These are phyloP conservation scores for Aspergillus fumigatus DNA, from an alignment of 2,329 filamentous ascomycete genomes.

Conservation along the genomic window DNA sequence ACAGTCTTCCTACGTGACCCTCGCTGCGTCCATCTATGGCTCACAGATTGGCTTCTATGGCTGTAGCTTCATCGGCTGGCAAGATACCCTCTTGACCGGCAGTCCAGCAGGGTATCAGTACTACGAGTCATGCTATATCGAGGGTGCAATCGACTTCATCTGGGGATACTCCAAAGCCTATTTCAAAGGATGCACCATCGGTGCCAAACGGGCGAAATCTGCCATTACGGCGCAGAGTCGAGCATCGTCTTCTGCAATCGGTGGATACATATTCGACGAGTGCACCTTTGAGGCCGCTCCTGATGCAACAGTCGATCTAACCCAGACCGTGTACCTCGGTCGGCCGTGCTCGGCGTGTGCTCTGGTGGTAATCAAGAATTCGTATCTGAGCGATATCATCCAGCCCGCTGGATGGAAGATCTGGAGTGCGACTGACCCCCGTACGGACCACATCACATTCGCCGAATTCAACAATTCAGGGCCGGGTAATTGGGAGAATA, in stretches of 20 bases:
- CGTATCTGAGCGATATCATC: slow-evolving; percentile 11
- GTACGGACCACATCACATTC: slow-evolving; percentile 14
- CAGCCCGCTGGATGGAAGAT: slow-evolving; percentile 18
- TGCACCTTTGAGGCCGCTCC: slow-evolving; percentile 24
- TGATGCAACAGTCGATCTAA: slow-evolving; percentile 16
- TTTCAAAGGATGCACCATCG: slow-evolving; percentile 28
- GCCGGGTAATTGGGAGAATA: slow-evolving; percentile 17
- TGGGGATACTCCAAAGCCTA: slow-evolving; percentile 30
- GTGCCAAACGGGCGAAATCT: slow-evolving; percentile 21
- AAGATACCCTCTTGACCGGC: slow-evolving; percentile 49
- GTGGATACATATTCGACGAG: slow-evolving; percentile 23
- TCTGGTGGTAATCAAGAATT: slow-evolving; percentile 16
- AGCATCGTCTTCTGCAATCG: slow-evolving; percentile 14
- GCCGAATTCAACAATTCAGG: slow-evolving; percentile 16
- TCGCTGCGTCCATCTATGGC: slow-evolving; percentile 12
- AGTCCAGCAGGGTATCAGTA: slow-evolving; percentile 41
- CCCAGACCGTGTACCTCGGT: slow-evolving; percentile 13
- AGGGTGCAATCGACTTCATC: slow-evolving; percentile 50
- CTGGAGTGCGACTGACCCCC: slow-evolving; percentile 27
- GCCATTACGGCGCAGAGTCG: slow-evolving; percentile 19
- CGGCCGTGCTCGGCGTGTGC: slow-evolving; percentile 17
- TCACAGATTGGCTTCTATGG: slow-evolving; percentile 43
- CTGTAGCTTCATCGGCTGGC: slow-evolving; percentile 44
- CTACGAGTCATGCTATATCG: slow-evolving; percentile 43
- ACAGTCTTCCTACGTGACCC: slow-evolving; percentile 14